phyloP scores from a whole-genome alignment of 208 protist genomes.

The Leishmania lainsoni region DNA sequence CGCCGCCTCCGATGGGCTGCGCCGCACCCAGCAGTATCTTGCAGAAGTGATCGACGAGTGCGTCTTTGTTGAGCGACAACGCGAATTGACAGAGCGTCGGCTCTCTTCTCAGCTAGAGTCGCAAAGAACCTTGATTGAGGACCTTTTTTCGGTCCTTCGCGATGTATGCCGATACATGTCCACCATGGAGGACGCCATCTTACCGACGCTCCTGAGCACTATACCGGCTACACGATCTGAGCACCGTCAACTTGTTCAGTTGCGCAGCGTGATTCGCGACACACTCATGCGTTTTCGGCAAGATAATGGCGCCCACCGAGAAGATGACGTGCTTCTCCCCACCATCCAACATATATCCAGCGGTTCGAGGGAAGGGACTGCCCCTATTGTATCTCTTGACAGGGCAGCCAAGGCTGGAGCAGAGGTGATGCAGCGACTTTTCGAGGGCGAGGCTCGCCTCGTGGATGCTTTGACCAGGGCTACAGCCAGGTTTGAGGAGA shows the following conservation, averaged over 20 bases:
- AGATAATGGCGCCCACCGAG: neutral
- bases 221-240: constrained; percentile 1
- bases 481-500: neutral
- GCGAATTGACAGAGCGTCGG: constrained; percentile 43
- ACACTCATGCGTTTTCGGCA: neutral
- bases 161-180: constrained; percentile 23
- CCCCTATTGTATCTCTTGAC: neutral
- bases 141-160: constrained; percentile 27
- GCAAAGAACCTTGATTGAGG: constrained; percentile 23
- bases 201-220: constrained; percentile 4
- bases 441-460: constrained; percentile 5
- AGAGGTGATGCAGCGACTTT: constrained; percentile 3
- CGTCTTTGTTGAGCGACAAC: constrained; percentile 72
- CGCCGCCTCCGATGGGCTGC: constrained; percentile 16
- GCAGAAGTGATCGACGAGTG: constrained; percentile 82
- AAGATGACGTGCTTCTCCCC: neutral
- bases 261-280: constrained; percentile 3
- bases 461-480: constrained; percentile 21
- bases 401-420: neutral
- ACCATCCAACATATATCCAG: neutral
- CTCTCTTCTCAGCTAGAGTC: constrained; percentile 31
- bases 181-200: constrained; percentile 13
- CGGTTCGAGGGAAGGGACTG: neutral
- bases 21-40: constrained; percentile 47
- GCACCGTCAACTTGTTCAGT: constrained; percentile 7